Evolutionary conservation across 208 protist genomes (phyloP).

Genomic region (Acanthamoeba lenticulata): DNA sequence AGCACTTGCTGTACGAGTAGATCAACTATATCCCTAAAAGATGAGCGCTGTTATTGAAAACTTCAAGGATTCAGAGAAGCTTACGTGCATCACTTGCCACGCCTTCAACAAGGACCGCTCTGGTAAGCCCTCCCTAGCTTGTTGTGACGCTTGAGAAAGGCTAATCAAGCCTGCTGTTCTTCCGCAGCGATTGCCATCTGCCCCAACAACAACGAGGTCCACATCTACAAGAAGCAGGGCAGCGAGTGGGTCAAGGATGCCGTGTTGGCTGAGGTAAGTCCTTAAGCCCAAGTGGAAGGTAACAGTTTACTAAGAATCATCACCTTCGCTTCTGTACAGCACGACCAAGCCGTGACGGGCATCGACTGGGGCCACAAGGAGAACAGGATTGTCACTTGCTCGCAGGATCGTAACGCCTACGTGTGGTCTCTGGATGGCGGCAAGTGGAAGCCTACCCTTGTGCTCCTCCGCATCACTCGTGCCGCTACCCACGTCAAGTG

Average conservation of each 20-base stretch:
- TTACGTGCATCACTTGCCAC: slow-evolving; percentile 87
- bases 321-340: no score
- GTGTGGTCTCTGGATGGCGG: slow-evolving; percentile 88
- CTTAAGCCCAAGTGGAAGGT: no score
- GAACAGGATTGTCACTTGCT: slow-evolving; percentile 91
- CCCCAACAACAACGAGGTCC: slow-evolving; percentile 88
- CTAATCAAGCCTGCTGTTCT: background rate
- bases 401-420: slow-evolving; percentile 95
- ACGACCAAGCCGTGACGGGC: slow-evolving; percentile 88
- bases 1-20: no score
- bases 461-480: slow-evolving; percentile 90
- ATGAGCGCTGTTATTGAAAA: slow-evolving; percentile 11
- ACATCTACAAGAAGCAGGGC: slow-evolving; percentile 87
- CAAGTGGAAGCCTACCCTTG: slow-evolving; percentile 91
- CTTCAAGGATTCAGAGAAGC: slow-evolving; percentile 43
- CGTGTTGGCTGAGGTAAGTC: slow-evolving; percentile 75
- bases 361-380: slow-evolving; percentile 91
- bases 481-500: slow-evolving; percentile 90
- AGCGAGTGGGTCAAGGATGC: slow-evolving; percentile 75
- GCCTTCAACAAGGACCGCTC: slow-evolving; percentile 89
- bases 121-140: no score
- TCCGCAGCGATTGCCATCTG: slow-evolving; percentile 86
- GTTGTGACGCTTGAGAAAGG: no score
- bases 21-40: no score
- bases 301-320: no score